phyloP scores from a whole-genome alignment of 768 basidiomycete genomes.

The Suillus americanus region DNA sequence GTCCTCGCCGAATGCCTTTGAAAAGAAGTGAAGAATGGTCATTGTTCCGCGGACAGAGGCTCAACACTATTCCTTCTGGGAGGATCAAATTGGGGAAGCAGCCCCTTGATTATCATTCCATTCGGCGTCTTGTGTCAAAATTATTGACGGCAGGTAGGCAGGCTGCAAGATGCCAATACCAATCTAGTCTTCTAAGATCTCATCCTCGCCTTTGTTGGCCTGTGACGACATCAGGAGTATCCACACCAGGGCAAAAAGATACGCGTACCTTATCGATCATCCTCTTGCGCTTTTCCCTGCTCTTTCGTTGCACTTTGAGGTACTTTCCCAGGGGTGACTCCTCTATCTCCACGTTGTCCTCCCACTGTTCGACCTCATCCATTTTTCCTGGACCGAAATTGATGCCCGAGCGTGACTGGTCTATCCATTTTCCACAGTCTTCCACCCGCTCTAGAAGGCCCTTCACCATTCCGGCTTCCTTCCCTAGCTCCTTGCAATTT shows the following conservation, averaged over 20 bases:
- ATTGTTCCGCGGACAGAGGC: constrained; percentile 2
- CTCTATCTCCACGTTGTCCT: constrained; percentile 56
- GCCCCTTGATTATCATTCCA: not conserved
- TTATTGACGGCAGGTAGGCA: not conserved
- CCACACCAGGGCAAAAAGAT: not conserved
- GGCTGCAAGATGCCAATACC: not conserved
- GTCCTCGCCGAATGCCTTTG: not conserved
- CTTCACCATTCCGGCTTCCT: constrained; percentile 68
- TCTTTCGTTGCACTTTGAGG: constrained; percentile 77
- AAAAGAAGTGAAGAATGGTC: not conserved
- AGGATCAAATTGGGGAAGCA: not conserved
- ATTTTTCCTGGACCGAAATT: constrained; percentile 74
- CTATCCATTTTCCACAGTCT: constrained; percentile 78
- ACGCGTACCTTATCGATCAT: constrained; percentile 69
- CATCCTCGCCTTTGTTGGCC: constrained; percentile 71
- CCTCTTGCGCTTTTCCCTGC: constrained; percentile 68
- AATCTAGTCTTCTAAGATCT: constrained; percentile 55
- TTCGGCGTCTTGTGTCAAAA: not conserved
- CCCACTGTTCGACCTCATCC: constrained; percentile 72
- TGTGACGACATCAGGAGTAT: constrained; percentile 31
- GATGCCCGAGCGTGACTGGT: constrained; percentile 66
- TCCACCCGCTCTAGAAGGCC: constrained; percentile 84
- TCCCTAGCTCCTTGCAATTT: constrained; percentile 44
- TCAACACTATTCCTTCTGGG: not conserved
- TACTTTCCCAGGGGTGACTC: constrained; percentile 82